Conservation (phyloP, 306 rosid genomes). For the Quercus robur region DNA sequence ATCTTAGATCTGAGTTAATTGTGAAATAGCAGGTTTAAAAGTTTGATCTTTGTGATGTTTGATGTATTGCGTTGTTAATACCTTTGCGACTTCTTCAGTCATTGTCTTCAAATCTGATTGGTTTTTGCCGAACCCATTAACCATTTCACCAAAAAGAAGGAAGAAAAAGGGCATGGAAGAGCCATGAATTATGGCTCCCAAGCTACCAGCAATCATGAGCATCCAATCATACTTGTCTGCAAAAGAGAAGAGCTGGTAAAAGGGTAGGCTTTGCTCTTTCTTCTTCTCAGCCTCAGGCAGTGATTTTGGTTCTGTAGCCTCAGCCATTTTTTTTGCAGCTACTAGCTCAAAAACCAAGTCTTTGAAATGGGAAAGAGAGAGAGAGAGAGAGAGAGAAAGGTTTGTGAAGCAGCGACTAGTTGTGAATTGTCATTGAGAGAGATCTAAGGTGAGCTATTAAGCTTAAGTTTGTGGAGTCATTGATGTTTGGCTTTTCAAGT, state of each 20-base stretch:
- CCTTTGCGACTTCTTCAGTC: conserved; percentile 95
- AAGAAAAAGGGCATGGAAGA: conserved; percentile 98
- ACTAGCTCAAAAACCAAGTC: not conserved
- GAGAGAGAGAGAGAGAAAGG: not conserved
- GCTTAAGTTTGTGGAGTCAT: conserved; percentile 8
- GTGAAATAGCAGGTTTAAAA: not conserved
- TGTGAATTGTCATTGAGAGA: conserved; percentile 34
- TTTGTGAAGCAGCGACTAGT: conserved; percentile 14
- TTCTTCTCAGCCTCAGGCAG: conserved; percentile 93
- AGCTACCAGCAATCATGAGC: conserved; percentile 76
- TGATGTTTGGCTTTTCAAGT: conserved; percentile 11
- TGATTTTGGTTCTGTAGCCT: conserved; percentile 49
- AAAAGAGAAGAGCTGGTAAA: conserved; percentile 77
- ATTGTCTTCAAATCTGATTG: conserved; percentile 77
- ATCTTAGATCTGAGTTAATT: conserved; percentile 53
- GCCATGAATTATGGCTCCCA: conserved; percentile 93
- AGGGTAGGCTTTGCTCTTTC: conserved; percentile 91
- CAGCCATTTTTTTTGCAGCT: conserved; percentile 42
- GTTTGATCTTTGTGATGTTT: not conserved
- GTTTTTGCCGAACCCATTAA: conserved; percentile 93
- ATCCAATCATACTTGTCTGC: conserved; percentile 81
- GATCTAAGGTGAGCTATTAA: conserved; percentile 20
- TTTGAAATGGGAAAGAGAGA: not conserved
- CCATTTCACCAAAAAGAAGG: conserved; percentile 93
- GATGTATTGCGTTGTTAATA: conserved; percentile 3